Percentiles rank a stretch among this genome's conserved stretches.
phyloP scores from a whole-genome alignment of 192 early-diverging fungal genomes.

The Coemansia sp. region DNA sequence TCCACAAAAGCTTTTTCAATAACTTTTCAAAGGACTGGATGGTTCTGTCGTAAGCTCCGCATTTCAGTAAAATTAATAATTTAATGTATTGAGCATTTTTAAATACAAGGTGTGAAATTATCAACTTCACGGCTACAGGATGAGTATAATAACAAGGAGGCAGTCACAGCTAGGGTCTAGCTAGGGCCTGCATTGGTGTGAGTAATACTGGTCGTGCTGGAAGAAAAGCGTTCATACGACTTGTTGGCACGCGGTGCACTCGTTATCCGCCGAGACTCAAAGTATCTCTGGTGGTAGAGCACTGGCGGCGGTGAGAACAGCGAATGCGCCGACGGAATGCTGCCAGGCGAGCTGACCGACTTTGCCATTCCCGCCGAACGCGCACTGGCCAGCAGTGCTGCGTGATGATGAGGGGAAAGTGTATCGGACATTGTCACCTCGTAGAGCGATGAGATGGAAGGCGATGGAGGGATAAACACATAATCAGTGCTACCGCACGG shows the following conservation, averaged over 20 bases:
- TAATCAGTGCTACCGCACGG: constrained; percentile 47
- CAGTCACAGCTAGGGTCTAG: too few relatives aligned
- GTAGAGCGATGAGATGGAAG: constrained; percentile 43
- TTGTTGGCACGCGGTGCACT: not conserved
- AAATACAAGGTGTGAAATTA: not conserved
- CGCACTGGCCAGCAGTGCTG: constrained; percentile 17
- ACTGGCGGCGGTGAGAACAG: constrained; percentile 39
- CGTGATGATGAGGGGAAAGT: constrained; percentile 18
- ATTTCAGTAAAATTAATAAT: not conserved
- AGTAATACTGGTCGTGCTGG: not conserved
- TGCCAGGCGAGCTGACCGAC: constrained; percentile 28
- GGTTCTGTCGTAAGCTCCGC: not conserved
- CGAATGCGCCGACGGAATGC: constrained; percentile 12
- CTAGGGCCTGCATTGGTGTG: too few relatives aligned
- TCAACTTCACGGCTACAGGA: not conserved
- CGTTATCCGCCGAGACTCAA: constrained; percentile 11
- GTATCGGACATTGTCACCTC: constrained; percentile 16
- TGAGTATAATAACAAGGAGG: too few relatives aligned
- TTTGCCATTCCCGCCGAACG: constrained; percentile 22
- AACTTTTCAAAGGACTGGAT: constrained; percentile 39
- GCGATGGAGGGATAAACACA: constrained; percentile 48
- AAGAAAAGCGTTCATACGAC: not conserved
- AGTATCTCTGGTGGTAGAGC: constrained; percentile 25
- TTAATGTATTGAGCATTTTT: not conserved
- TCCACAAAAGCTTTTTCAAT: constrained; percentile 31